phyloP scores from a whole-genome alignment of 371 early-diverging fungal species.

The Gilbertella persicaria region DNA sequence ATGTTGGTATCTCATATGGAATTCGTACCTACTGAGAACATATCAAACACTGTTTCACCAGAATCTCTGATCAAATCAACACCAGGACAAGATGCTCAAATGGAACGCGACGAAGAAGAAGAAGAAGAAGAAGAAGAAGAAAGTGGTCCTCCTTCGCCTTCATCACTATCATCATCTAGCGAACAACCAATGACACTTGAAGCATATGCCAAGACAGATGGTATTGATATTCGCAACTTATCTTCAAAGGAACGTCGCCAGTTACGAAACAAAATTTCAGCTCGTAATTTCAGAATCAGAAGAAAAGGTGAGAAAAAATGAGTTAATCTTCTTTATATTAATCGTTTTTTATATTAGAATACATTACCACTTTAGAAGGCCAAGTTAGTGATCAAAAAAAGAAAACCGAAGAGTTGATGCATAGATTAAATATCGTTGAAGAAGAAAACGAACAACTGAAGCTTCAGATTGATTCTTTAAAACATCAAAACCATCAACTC shows the following conservation, averaged over 20 bases:
- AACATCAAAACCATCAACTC: constrained; percentile 27
- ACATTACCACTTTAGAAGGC: constrained; percentile 70
- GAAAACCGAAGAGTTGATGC: constrained; percentile 47
- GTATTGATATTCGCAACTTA: constrained; percentile 47
- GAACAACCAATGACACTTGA: constrained; percentile 27
- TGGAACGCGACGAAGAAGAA: constrained; percentile 1
- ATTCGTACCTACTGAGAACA: not conserved
- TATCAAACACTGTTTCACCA: constrained; percentile 26
- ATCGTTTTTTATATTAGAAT: constrained; percentile 45
- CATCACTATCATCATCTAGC: constrained; percentile 5
- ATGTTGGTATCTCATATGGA: constrained; percentile 1
- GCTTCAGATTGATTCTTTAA: constrained; percentile 44
- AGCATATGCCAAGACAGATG: constrained; percentile 26
- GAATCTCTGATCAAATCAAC: constrained; percentile 22
- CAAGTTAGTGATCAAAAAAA: constrained; percentile 65
- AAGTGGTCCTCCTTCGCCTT: constrained; percentile 1
- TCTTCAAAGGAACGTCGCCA: constrained; percentile 33
- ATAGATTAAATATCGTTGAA: constrained; percentile 40
- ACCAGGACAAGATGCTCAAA: no score
- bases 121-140: not conserved
- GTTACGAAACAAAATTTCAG: constrained; percentile 36
- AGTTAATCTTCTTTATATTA: not conserved
- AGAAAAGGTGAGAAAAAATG: constrained; percentile 28
- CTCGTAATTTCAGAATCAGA: constrained; percentile 36
- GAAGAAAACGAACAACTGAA: constrained; percentile 58